Conservation (phyloP, 2,329 filamentous ascomycete genomes). For the Ceratocystis ficicola region DNA sequence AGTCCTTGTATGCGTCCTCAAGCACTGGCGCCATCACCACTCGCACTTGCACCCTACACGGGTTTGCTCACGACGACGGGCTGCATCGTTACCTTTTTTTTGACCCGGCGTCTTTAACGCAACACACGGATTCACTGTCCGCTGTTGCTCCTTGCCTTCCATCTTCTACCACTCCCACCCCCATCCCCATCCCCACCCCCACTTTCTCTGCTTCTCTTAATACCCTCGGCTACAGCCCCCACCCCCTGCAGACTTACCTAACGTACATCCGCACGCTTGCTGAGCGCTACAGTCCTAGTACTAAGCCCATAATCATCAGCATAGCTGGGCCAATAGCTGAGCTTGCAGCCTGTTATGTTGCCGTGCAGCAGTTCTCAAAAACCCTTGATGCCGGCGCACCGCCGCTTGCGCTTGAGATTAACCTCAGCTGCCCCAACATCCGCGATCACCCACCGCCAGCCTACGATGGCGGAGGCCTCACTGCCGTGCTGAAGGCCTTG, state of each 20-base stretch:
- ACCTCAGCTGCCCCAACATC: conserved; percentile 70
- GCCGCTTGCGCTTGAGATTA: conserved; percentile 59
- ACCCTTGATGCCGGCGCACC: conserved; percentile 29
- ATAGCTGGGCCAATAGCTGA: conserved; percentile 53
- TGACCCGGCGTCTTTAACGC: conserved; percentile 29
- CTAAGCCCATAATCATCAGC: conserved; percentile 56
- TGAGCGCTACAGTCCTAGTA: conserved; percentile 20
- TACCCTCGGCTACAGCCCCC: conserved; percentile 61
- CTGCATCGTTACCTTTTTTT: conserved; percentile 58
- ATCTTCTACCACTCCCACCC: conserved; percentile 25
- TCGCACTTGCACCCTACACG: conserved; percentile 52
- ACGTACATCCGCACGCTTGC: conserved; percentile 40
- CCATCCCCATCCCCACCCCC: conserved; percentile 24
- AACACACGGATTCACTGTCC: conserved; percentile 15
- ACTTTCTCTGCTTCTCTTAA: conserved; percentile 45
- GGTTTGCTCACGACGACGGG: conserved; percentile 49
- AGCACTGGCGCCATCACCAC: conserved; percentile 64
- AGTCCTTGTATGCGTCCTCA: conserved; percentile 46
- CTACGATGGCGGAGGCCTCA: conserved; percentile 44
- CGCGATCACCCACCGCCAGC: conserved; percentile 55
- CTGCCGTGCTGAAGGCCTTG: conserved; percentile 43
- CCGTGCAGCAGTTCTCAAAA: conserved; percentile 33
- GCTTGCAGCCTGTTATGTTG: conserved; percentile 43
- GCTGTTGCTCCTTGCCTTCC: conserved; percentile 24
- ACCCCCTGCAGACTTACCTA: conserved; percentile 48